Evolutionary conservation across 768 basidiomycete genomes (phyloP), one percentile per base, ranked within the genome.

Genomic region (Serpula lacrymans): DNA sequence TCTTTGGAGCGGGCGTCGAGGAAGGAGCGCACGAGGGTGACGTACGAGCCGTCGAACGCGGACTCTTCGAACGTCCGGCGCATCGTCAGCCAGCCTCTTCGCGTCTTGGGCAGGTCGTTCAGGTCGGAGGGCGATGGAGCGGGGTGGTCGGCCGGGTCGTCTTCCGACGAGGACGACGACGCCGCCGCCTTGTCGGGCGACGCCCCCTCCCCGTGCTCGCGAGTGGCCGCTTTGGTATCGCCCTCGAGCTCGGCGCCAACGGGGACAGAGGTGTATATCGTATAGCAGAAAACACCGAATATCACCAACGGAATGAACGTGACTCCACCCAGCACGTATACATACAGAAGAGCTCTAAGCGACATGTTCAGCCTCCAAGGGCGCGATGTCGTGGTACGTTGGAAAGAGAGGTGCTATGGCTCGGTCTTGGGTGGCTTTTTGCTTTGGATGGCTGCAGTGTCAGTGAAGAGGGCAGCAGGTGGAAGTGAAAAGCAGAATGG

Each of bases 291-390:
- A 50, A 75, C 45, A 17, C 60, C 65, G 48, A 75, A 64, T 53
- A 90, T 49, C 50, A 87, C 57, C 33, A 96, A 74, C 14, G 94
- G 94, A 41, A 96, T 68, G 62, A 95, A 87, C 2, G 94, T 95
- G 47, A 96, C 45, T 31, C 92, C 94, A 39, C 94, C 94, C 31
- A 96, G 70, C 45, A 96, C 65, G 63, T 96, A 96, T 24, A 86
- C 86, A 57, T 94, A 82, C 47, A 90, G 51, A 37, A 92, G 63
- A 2, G 84, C 77, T 55, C 74, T 82, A 51, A 88, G 56, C 42
- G 74, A 75, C 87, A 89, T 88, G 56, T 48, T 14, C 31, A 33
- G 31, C 6, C 31, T 14, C 6, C 31, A 33, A 14, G 20, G n/a
- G n/a, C n/a, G n/a, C n/a, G n/a, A n/a, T n/a, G n/a, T n/a, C 31